A percentile compares a stretch with the other conserved stretches of the same genome.
phyloP scores from a whole-genome alignment of 257 asterid species.

The Scutellaria baicalensis region DNA sequence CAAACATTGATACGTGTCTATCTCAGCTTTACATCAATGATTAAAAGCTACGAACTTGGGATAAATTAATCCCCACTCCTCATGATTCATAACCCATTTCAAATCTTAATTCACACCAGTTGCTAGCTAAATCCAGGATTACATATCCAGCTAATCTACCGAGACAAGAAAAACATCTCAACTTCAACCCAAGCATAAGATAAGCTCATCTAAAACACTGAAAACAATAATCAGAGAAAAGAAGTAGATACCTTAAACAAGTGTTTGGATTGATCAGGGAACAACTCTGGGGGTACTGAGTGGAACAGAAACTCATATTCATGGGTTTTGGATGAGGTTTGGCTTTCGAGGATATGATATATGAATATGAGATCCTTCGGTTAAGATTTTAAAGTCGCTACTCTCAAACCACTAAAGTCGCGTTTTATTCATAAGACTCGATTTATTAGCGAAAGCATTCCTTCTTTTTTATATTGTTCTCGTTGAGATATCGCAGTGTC shows the following conservation, averaged over 20 bases:
- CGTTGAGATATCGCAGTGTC: too few relatives aligned
- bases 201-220: too few relatives aligned
- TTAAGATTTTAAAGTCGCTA: not conserved
- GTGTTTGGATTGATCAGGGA: not conserved
- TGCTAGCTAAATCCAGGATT: not conserved
- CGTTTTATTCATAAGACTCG: not conserved
- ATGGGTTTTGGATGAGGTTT: conserved; percentile 7
- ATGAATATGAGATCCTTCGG: not conserved
- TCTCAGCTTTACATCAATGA: too few relatives aligned
- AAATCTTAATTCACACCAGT: not conserved
- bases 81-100: not conserved
- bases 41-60: too few relatives aligned
- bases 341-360: not conserved
- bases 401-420: not conserved
- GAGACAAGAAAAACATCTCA: not conserved
- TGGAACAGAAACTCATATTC: not conserved
- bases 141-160: not conserved
- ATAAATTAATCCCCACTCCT: too few relatives aligned
- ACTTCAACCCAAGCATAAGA: not conserved
- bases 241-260: not conserved
- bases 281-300: not conserved
- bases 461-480: too few relatives aligned
- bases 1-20: too few relatives aligned
- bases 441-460: too few relatives aligned
- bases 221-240: not conserved